A percentile compares a stretch with the other conserved stretches of the same genome.
phyloP scores from a whole-genome alignment of 2,329 filamentous ascomycete species.

The Cadophora sp. region DNA sequence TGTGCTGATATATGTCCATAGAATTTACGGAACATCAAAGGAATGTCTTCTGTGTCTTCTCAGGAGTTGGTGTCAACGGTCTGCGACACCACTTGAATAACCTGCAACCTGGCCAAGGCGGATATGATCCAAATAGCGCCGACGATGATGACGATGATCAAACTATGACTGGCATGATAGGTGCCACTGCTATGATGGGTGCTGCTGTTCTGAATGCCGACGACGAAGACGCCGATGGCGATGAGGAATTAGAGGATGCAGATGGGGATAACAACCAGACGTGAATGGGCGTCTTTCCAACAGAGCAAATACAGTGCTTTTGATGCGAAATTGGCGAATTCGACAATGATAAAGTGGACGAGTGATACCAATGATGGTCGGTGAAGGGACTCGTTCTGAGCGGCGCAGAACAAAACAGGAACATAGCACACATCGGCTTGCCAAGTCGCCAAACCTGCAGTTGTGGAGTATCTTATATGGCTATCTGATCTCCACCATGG shows the following conservation, averaged over 20 bases:
- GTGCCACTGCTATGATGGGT: conserved; percentile 33
- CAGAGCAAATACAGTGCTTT: neutral
- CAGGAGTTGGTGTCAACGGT: conserved; percentile 79
- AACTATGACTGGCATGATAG: conserved; percentile 45
- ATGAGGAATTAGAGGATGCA: conserved; percentile 23
- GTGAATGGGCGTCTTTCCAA: neutral
- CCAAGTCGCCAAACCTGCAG: neutral
- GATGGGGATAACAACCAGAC: conserved; percentile 15
- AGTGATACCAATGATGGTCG: neutral
- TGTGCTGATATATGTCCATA: conserved; percentile 41
- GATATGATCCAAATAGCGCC: conserved; percentile 72
- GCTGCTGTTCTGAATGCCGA: conserved; percentile 31
- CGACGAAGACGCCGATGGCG: conserved; percentile 34
- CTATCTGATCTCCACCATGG: conserved; percentile 2
- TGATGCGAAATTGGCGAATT: neutral
- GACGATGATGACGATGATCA: conserved; percentile 77
- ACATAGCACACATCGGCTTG: neutral
- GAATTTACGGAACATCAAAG: conserved; percentile 97
- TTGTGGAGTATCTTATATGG: conserved; percentile 4
- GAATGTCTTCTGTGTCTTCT: conserved; percentile 97
- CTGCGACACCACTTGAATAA: conserved; percentile 82
- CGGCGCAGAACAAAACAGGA: neutral
- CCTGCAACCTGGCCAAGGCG: conserved; percentile 52
- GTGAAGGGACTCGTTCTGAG: neutral
- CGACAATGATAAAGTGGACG: neutral